phyloP scores from a whole-genome alignment of 2,329 filamentous ascomycete genomes.

The Beauveria varroae region DNA sequence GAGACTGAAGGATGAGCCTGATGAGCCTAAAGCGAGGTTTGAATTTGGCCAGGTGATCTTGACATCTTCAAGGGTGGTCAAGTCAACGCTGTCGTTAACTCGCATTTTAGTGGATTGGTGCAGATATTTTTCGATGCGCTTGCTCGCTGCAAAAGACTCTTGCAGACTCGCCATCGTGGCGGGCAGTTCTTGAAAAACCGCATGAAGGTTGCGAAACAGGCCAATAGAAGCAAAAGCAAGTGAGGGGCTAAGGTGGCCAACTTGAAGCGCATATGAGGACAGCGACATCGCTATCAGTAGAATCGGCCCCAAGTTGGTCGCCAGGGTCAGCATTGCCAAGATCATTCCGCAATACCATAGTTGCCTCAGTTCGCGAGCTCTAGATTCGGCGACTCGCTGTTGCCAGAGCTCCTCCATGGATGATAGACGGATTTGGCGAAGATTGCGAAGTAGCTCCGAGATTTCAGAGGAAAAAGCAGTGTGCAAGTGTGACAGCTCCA shows the following conservation, averaged over 20 bases:
- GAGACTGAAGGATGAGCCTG: slow-evolving; percentile 47
- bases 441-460: slow-evolving; percentile 7
- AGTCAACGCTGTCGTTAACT: not conserved
- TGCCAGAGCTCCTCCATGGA: slow-evolving; percentile 11
- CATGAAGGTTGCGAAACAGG: slow-evolving; percentile 10
- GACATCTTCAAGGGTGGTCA: not conserved
- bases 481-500: not conserved
- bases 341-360: slow-evolving; percentile 7
- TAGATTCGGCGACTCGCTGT: not conserved
- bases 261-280: slow-evolving; percentile 4
- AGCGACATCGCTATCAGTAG: slow-evolving; percentile 8
- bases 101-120: not conserved
- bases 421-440: slow-evolving; percentile 12
- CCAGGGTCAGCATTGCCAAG: slow-evolving; percentile 6
- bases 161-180: slow-evolving; percentile 3
- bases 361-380: slow-evolving; percentile 4
- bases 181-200: slow-evolving; percentile 3
- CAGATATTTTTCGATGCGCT: slow-evolving; percentile 8
- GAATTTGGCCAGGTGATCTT: not conserved
- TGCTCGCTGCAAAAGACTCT: slow-evolving; percentile 7
- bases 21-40: slow-evolving; percentile 22
- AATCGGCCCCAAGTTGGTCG: slow-evolving; percentile 7
- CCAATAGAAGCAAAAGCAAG: slow-evolving; percentile 12
- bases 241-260: slow-evolving; percentile 8
- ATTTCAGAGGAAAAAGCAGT: not conserved